Conservation (phyloP, 106 monocot species). For the Apostasia ramifera region DNA sequence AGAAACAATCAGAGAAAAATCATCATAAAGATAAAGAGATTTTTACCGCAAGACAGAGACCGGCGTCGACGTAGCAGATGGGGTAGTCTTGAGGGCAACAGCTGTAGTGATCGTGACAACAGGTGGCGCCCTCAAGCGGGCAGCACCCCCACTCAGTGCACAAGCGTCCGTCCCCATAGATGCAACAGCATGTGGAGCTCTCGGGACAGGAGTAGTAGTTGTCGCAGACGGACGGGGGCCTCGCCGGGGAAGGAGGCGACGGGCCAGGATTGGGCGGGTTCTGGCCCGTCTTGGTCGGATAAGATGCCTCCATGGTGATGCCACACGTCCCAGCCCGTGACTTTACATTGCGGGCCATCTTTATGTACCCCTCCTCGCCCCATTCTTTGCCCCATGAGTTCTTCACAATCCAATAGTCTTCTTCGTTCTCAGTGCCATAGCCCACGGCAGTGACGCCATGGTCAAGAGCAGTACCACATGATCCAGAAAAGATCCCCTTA, state of each 20-base stretch:
- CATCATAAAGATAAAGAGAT: background rate
- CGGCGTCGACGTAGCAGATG: conserved; percentile 40
- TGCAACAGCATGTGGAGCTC: conserved; percentile 65
- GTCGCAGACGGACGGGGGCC: conserved; percentile 41
- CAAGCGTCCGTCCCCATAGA: conserved; percentile 20
- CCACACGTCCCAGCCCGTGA: conserved; percentile 54
- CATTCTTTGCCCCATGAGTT: conserved; percentile 72
- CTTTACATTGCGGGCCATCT: conserved; percentile 47
- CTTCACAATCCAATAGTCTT: conserved; percentile 80
- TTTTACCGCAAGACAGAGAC: conserved; percentile 42
- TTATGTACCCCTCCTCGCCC: conserved; percentile 69
- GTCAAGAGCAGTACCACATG: conserved; percentile 49
- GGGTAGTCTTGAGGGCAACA: conserved; percentile 73
- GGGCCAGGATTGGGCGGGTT: conserved; percentile 70
- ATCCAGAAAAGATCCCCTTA: conserved; percentile 67
- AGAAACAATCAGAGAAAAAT: no score
- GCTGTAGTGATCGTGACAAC: conserved; percentile 67
- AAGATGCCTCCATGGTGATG: conserved; percentile 62
- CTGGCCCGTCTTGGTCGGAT: conserved; percentile 52
- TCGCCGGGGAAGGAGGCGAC: conserved; percentile 41
- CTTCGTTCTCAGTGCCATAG: conserved; percentile 70
- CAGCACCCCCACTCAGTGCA: conserved; percentile 72
- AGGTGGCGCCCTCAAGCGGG: conserved; percentile 54
- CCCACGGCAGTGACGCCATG: conserved; percentile 75
- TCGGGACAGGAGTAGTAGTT: conserved; percentile 46